Conservation (phyloP, 495 filamentous ascomycete species). For the Cercophora scortea region DNA sequence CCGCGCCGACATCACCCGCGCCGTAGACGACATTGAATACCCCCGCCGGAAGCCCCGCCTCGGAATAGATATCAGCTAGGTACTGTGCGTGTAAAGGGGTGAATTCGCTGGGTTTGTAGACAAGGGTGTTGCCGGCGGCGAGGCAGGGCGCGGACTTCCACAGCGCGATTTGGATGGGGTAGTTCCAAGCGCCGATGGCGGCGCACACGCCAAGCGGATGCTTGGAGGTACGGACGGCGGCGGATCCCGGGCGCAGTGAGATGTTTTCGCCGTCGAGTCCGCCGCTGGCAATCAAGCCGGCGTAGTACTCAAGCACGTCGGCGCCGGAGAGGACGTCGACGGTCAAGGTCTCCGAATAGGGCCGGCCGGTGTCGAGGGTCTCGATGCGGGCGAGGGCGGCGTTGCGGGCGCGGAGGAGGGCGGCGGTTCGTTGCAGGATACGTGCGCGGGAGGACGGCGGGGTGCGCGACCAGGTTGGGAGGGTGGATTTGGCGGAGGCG, state of each 20-base stretch:
- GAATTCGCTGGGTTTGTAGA: constrained; percentile 84
- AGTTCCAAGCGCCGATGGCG: constrained; percentile 91
- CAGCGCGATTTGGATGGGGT: constrained; percentile 71
- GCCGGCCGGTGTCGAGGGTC: neutral
- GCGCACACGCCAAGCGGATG: constrained; percentile 82
- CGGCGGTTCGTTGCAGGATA: too few species aligned
- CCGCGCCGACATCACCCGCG: neutral
- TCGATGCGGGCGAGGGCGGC: neutral
- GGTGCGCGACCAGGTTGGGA: too few species aligned
- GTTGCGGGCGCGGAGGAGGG: neutral
- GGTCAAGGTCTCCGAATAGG: neutral
- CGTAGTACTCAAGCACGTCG: neutral
- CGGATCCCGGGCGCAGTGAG: neutral
- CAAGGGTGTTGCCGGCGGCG: constrained; percentile 71
- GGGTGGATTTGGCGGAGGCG: too few species aligned
- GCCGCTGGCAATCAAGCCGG: neutral
- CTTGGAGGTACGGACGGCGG: constrained; percentile 59
- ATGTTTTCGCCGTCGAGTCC: neutral
- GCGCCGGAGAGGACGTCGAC: neutral
- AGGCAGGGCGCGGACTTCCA: constrained; percentile 85
- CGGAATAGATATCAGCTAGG: constrained; percentile 9
- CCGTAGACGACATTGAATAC: neutral
- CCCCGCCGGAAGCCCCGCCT: neutral
- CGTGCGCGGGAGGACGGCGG: too few species aligned
- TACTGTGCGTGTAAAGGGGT: constrained; percentile 55